Evolutionary conservation across 73 alveolate genomes (phyloP).

Genomic region (Halteria grandinella): DNA sequence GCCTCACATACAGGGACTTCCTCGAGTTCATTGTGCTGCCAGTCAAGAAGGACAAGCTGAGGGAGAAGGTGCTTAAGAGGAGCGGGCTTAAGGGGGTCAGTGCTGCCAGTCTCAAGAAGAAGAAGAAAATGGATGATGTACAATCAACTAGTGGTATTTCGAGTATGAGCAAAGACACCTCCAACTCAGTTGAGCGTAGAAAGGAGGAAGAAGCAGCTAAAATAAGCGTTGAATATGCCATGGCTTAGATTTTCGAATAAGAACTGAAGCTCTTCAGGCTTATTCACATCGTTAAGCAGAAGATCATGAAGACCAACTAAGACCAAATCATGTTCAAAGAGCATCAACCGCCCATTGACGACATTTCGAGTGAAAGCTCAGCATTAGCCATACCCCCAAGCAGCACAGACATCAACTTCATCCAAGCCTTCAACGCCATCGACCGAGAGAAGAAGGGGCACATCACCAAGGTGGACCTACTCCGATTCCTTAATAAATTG

Average conservation of each 20-base stretch:
- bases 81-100: too few relatives aligned
- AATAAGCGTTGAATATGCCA: slow-evolving; percentile 18
- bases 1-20: slow-evolving; percentile 22
- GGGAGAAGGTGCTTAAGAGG: slow-evolving; percentile 17
- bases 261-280: slow-evolving; percentile 22
- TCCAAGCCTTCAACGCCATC: slow-evolving; percentile 27
- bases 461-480: neutral
- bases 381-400: neutral
- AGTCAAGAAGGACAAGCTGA: slow-evolving; percentile 6
- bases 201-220: neutral
- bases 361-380: too few relatives aligned
- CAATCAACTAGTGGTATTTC: too few relatives aligned
- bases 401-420: slow-evolving; percentile 2
- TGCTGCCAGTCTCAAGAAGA: too few relatives aligned
- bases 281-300: neutral
- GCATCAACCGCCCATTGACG: too few relatives aligned
- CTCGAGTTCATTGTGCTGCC: slow-evolving; percentile 17
- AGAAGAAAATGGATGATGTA: too few relatives aligned
- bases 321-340: neutral
- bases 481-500: slow-evolving; percentile 3
- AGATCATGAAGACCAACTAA: neutral
- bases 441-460: neutral
- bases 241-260: slow-evolving; percentile 9
- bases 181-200: too few relatives aligned
- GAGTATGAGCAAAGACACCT: too few relatives aligned